Base-by-base conservation (phyloP, 2,329 filamentous ascomycete species). In the Pseudogymnoascus sp. region DNA sequence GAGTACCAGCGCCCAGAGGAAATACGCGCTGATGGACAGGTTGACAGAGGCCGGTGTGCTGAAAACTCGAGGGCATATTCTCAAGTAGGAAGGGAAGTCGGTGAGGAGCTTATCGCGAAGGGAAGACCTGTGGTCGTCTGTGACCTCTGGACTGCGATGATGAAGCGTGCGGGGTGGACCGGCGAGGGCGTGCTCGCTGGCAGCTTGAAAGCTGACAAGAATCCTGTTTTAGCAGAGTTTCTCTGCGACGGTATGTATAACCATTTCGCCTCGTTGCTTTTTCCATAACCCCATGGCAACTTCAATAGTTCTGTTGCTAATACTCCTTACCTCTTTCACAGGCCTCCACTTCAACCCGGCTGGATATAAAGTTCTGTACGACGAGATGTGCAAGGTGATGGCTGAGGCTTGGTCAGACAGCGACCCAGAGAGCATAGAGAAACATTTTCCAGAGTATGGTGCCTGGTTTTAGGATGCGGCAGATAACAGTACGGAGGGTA, bases 81-180 rank as follows among this genome's bases (percentile, higher is more conserved):
- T 1, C 75, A 81, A 63, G 89, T 87, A 6, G 82, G 83, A 12
- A 79, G 83, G 61, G 78, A 86, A 58, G 76, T 88, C 0, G 87
- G 80, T 2, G 76, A 72, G 55, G 77, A 77, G 60, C 73, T 79
- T 48, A 71, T 39, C 12, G 37, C 33, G 7, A 65, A 67, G 33
- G 63, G 66, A 21, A 57, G 62, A 15, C 63, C 73, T 5, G 67
- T 92, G 3, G 78, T 83, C 0, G 80, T 92, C 1, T 75, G 95
- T 19, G 90, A 97, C 72, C 79, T 97, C 1, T 95, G 89, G 83
- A 80, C 82, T 62, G 83, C 83, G 0, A 80, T 96, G 67, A 89
- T 95, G 84, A 77, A 82, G 59, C 78, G 82, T 79, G 92, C 72
- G 75, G 82, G 72, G 71, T 45, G 73, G 74, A 19, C 72, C 73